Conservation (phyloP, 371 early-diverging fungal genomes). For the Actinomortierella ambigua region DNA sequence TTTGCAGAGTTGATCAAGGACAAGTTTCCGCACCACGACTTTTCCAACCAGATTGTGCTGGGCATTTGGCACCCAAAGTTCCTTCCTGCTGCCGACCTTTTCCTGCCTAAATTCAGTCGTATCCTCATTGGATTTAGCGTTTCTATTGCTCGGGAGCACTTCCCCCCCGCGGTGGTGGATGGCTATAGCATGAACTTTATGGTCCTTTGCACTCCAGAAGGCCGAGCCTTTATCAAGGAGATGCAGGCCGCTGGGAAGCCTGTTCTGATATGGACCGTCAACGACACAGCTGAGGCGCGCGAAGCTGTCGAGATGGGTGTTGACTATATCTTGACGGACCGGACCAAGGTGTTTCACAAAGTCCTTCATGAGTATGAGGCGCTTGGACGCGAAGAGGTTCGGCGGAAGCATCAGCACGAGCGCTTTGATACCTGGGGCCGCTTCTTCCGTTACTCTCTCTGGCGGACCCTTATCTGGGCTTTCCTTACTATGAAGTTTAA, state of each 20-base stretch:
- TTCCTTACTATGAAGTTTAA: constrained; percentile 28
- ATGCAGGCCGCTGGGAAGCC: constrained; percentile 55
- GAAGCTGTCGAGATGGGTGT: constrained; percentile 54
- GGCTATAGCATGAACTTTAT: constrained; percentile 60
- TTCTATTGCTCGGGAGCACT: constrained; percentile 54
- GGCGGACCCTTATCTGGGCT: constrained; percentile 31
- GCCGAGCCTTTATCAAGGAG: constrained; percentile 55
- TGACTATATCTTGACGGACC: constrained; percentile 62
- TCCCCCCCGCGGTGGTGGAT: constrained; percentile 52
- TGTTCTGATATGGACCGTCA: constrained; percentile 67
- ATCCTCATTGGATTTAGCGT: constrained; percentile 64
- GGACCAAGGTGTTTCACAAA: constrained; percentile 41
- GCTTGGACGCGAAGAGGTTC: constrained; percentile 35
- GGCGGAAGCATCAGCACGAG: constrained; percentile 23
- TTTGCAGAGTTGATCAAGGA: constrained; percentile 35
- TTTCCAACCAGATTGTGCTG: constrained; percentile 54
- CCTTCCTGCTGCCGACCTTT: constrained; percentile 50
- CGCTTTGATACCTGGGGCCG: constrained; percentile 36
- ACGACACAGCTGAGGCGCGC: constrained; percentile 54
- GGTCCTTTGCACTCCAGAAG: constrained; percentile 51
- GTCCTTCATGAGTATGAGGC: constrained; percentile 43
- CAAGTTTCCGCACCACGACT: constrained; percentile 41
- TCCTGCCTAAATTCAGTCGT: constrained; percentile 52
- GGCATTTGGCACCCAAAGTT: constrained; percentile 72
- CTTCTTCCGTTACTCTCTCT: constrained; percentile 32